Conservation (phyloP, 1,139 yeast species). For the Meyerozyma carpophila region DNA sequence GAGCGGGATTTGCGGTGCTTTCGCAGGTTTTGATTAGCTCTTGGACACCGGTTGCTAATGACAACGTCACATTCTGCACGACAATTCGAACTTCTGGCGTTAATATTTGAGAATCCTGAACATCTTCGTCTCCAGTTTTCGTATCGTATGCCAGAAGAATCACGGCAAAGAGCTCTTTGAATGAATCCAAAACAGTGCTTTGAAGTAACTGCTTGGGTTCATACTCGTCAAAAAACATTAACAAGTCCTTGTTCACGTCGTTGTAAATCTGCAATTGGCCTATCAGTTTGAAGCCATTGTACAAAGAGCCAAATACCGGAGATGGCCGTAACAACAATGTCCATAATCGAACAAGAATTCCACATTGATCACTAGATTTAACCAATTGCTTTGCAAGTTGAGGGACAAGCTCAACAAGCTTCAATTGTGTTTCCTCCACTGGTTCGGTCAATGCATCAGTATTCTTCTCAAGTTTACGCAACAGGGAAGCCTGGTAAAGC, state of each 20-base stretch:
- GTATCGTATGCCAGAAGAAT: conserved; percentile 8
- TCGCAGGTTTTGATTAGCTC: not conserved
- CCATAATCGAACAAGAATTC: conserved; percentile 28
- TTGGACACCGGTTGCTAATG: not conserved
- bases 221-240: conserved; percentile 21
- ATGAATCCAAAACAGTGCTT: conserved; percentile 8
- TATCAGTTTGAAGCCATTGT: conserved; percentile 18
- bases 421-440: conserved; percentile 15
- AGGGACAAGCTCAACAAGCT: conserved; percentile 20
- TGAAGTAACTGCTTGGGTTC: conserved; percentile 8
- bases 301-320: conserved; percentile 14
- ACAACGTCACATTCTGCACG: not conserved
- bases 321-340: conserved; percentile 16
- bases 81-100: not conserved
- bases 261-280: conserved; percentile 23
- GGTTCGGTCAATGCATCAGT: conserved; percentile 9
- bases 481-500: conserved; percentile 13
- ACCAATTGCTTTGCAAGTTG: conserved; percentile 17
- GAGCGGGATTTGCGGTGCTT: not conserved
- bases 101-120: not conserved
- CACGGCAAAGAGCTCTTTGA: conserved; percentile 14
- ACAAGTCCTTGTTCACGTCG: conserved; percentile 18
- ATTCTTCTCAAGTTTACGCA: conserved; percentile 11
- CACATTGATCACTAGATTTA: conserved; percentile 14
- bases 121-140: not conserved